Evolutionary conservation across 1,139 yeast species (phyloP), one percentile per base, ranked within the genome.

Genomic region (Suhomyces bolitotheri): DNA sequence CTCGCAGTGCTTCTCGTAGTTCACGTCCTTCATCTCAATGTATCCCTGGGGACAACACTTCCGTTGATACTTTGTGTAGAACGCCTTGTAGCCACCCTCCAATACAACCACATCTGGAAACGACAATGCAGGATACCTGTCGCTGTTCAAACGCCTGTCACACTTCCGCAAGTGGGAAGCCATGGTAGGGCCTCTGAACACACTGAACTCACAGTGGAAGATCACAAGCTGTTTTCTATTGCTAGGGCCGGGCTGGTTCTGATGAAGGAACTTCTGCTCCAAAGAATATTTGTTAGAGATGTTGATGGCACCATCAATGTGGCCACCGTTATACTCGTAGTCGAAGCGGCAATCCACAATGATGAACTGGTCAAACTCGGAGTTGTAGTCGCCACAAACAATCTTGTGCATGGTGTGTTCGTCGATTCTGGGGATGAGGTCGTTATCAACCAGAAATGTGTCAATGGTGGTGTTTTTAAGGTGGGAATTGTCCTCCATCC

Each of bases 151-250:
- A 31, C 74, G 75, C 41, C 98, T 75, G 62, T 92, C 98, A 47
- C 86, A 75, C 46, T 82, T 82, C 45, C 98, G 71, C 40, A 92
- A 71, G 56, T 88, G 90, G 39, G 82, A 71, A 1, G 97, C 97
- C 84, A 92, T 80, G 33, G 85, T 70, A 3, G 98, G 98, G 8
- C 97, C 96, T 41, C 98, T 73, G 56, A 84, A 88, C 2, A 95
- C 79, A 33, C 95, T 83, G 56, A 88, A 90, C 60, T 92, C 98
- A 62, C 98, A 92, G 60, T 92, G 97, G 64, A 92, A 90, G 10
- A 94, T 72, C 13, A 90, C 60, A 38, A 92, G 62, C 14, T 63
- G 59, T 32, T 72, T 64, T 36, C 59, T 55, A 33, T 29, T 20
- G 30, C 11, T 11, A n/a, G 14, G 14, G 10, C 11, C 14, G 2